phyloP scores from a whole-genome alignment of 768 basidiomycete genomes.

The Tylopilus rubrobrunneus region DNA sequence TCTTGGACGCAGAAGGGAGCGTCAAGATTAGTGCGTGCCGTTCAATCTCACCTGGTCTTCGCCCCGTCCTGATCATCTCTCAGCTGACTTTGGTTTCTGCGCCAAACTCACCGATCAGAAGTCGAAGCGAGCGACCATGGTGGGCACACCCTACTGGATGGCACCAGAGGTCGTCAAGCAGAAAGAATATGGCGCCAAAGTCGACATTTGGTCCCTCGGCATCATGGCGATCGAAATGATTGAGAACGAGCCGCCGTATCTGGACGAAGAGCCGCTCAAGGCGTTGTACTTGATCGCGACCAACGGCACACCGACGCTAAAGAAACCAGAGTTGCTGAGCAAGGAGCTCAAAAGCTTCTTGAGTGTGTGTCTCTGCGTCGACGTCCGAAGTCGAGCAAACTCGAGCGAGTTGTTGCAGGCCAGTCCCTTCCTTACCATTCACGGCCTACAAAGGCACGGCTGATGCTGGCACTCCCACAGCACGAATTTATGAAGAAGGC shows the following conservation, averaged over 20 bases:
- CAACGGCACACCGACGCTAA: constrained; percentile 96
- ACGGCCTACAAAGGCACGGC: not conserved
- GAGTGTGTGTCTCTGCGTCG: constrained; percentile 97
- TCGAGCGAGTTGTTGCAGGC: constrained; percentile 84
- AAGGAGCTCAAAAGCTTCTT: constrained; percentile 93
- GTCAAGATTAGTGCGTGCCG: constrained; percentile 91
- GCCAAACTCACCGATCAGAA: constrained; percentile 96
- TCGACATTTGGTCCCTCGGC: constrained; percentile 94
- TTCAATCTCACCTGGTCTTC: not conserved
- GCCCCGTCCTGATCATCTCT: constrained; percentile 5
- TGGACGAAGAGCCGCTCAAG: constrained; percentile 93
- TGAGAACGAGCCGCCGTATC: constrained; percentile 93
- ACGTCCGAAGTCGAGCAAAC: constrained; percentile 89
- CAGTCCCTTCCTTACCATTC: constrained; percentile 23
- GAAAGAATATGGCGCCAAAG: constrained; percentile 95
- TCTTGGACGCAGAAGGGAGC: constrained; percentile 85
- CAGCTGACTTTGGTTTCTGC: constrained; percentile 96
- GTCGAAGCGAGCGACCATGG: constrained; percentile 97
- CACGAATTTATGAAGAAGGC: constrained; percentile 94
- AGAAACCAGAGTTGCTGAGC: constrained; percentile 90
- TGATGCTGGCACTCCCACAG: constrained; percentile 39
- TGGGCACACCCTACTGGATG: constrained; percentile 98
- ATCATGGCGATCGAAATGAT: constrained; percentile 99
- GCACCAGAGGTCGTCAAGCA: constrained; percentile 98
- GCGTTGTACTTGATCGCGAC: constrained; percentile 95